Percentiles rank a stretch among this genome's conserved stretches.
Conservation (phyloP, 2,329 filamentous ascomycete genomes). For the Stemphylium vesicarium region DNA sequence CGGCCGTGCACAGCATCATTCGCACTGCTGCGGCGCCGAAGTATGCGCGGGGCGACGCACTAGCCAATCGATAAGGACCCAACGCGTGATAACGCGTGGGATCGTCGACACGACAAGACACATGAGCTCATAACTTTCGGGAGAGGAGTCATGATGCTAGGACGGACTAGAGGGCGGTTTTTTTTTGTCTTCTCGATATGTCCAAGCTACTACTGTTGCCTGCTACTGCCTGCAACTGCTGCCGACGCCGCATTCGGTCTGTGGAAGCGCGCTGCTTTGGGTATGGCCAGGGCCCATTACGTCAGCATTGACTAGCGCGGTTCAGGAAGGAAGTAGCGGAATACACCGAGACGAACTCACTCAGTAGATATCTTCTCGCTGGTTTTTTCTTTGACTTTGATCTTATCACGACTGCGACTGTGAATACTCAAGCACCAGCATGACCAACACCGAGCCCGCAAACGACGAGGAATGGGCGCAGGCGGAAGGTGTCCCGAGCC, state of each 20-base stretch:
- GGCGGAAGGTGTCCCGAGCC: slow-evolving; percentile 50
- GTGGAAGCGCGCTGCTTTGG: slow-evolving; percentile 4
- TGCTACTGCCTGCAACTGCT: too few species aligned
- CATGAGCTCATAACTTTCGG: not conserved
- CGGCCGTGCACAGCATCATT: slow-evolving; percentile 20
- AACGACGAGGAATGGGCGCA: slow-evolving; percentile 49
- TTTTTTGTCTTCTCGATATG: not conserved
- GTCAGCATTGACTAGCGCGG: slow-evolving; percentile 28
- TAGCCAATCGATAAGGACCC: slow-evolving; percentile 31
- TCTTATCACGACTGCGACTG: not conserved
- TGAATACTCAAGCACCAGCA: slow-evolving; percentile 8
- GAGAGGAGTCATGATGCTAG: not conserved
- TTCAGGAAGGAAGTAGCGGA: slow-evolving; percentile 30
- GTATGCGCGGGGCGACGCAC: slow-evolving; percentile 17
- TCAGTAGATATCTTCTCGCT: not conserved
- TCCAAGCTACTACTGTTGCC: too few species aligned
- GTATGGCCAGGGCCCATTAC: slow-evolving; percentile 16
- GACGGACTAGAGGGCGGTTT: not conserved
- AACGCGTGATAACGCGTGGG: slow-evolving; percentile 21
- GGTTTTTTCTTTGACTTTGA: not conserved
- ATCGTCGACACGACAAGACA: not conserved
- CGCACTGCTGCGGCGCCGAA: slow-evolving; percentile 12
- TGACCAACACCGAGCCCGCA: slow-evolving; percentile 28
- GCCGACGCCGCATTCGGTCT: not conserved
- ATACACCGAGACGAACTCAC: slow-evolving; percentile 19